Base-by-base conservation (phyloP, 2,329 filamentous ascomycete species). In the Herpotrichia juniperi region DNA sequence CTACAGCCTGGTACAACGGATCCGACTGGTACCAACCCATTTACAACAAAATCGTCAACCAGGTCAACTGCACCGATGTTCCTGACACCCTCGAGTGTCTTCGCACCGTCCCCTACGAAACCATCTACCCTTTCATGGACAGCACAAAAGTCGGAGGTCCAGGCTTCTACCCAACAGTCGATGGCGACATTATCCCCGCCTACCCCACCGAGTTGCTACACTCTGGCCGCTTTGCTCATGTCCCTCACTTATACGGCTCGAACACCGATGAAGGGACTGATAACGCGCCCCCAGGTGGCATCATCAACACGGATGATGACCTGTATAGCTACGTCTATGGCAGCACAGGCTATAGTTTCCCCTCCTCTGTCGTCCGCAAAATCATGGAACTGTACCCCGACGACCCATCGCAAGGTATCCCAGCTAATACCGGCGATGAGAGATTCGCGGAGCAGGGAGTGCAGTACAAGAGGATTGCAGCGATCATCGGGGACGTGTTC, bases 221-320 rank as follows among this genome's bases (percentile, higher is more conserved):
- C 3, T 69, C 78, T 2, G 85, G 85, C 39, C 79, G 79, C 22
- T 88, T 89, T 58, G 81, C 87, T 47, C 80, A 84, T 50, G 81
- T 89, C 1, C 85, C 86, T 0, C 79, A 88, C 48, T 74, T 90
- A 3, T 78, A 83, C 48, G 87, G 88, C 7, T 81, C 79, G 22
- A 89, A 89, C 68, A 80, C 80, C 0, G 87, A 90, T 60, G 87
- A 90, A 69, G 87, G 85, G 2, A 83, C 81, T 1, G 76, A 78
- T 9, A 87, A 87, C 61, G 81, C 77, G 0, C 78, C 79, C 1
- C 69, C 59, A 1, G 82, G 79, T 17, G 51, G 68, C 25, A 80
- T 88, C 58, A 40, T 40, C n/a, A 82, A 87, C 66, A 86, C 81
- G 1, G 81, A 78, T 17, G 76, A 74, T 14, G 77, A 87, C 51